These are phyloP conservation scores for Phtheirospermum japonicum DNA, from an alignment of 257 asterid genomes.

Conservation along the genomic window DNA sequence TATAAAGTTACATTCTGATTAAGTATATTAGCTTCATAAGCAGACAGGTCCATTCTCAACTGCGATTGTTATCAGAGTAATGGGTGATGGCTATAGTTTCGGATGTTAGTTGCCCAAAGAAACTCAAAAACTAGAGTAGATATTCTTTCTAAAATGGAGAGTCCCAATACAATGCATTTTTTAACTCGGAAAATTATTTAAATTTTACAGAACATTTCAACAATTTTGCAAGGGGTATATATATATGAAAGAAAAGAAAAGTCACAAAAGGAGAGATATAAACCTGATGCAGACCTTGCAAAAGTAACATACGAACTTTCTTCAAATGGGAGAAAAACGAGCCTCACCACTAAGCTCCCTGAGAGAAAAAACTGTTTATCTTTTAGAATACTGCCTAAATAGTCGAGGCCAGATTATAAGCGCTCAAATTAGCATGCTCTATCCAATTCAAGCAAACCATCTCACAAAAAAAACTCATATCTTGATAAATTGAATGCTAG, in stretches of 20 bases:
- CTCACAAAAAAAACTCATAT: conserved; percentile 1
- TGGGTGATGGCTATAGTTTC: not conserved
- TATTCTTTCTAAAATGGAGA: not conserved
- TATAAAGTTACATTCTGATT: too few species aligned
- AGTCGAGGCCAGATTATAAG: conserved; percentile 17
- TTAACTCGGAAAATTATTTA: not conserved
- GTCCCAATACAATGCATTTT: not conserved
- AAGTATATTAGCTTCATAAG: too few species aligned
- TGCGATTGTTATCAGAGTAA: not conserved
- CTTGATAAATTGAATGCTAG: conserved; percentile 5
- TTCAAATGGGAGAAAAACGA: conserved; percentile 94
- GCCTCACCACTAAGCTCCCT: conserved; percentile 98
- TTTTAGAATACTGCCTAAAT: conserved; percentile 24
- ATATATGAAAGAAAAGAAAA: conserved; percentile 20
- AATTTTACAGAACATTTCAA: not conserved
- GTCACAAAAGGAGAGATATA: conserved; percentile 43
- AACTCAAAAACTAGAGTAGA: not conserved
- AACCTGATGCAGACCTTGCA: conserved; percentile 99
- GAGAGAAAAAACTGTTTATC: conserved; percentile 38
- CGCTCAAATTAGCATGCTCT: conserved; percentile 19
- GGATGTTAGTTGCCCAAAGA: not conserved
- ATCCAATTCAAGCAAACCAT: conserved; percentile 24
- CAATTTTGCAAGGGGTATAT: not conserved
- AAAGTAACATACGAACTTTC: conserved; percentile 90
- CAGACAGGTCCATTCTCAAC: not conserved